Conservation (phyloP, 345 rosid genomes). For the Boechera retrofracta region DNA sequence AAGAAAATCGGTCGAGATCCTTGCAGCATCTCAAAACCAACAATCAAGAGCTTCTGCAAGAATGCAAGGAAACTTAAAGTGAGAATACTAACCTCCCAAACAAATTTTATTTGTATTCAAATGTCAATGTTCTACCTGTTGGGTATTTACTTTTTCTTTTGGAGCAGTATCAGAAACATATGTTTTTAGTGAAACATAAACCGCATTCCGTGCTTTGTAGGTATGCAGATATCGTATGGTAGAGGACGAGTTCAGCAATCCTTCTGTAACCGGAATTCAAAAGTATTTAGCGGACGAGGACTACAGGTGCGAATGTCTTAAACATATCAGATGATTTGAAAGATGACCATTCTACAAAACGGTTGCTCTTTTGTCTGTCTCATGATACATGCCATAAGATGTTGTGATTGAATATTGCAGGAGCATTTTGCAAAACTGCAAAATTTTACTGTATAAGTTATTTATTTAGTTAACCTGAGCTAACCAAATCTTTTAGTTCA, state of each 20-base stretch:
- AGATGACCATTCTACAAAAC: slow-evolving; percentile 7
- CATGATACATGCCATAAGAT: not conserved
- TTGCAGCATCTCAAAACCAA: slow-evolving; percentile 64
- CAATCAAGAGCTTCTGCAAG: slow-evolving; percentile 79
- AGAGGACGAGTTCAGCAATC: slow-evolving; percentile 86
- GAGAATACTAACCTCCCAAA: slow-evolving; percentile 39
- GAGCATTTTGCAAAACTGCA: slow-evolving; percentile 10
- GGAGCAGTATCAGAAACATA: slow-evolving; percentile 27
- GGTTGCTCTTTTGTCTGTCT: slow-evolving; percentile 11
- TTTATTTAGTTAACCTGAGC: slow-evolving; percentile 9
- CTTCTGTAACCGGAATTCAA: slow-evolving; percentile 67
- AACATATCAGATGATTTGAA: slow-evolving; percentile 22
- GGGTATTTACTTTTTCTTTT: slow-evolving; percentile 8
- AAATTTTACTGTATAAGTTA: not conserved
- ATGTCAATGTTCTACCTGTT: not conserved
- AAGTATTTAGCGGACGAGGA: slow-evolving; percentile 85
- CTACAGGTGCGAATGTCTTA: slow-evolving; percentile 60
- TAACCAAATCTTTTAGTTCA: slow-evolving; percentile 6
- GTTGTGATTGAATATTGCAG: not conserved
- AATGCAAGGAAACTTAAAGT: slow-evolving; percentile 92
- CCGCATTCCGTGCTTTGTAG: slow-evolving; percentile 50
- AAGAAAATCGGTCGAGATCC: slow-evolving; percentile 82
- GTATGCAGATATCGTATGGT: slow-evolving; percentile 75
- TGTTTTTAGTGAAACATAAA: slow-evolving; percentile 10
- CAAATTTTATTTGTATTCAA: not conserved